Evolutionary conservation across 805 yeast genomes (phyloP).

Genomic region (Yarrowia sp.): DNA sequence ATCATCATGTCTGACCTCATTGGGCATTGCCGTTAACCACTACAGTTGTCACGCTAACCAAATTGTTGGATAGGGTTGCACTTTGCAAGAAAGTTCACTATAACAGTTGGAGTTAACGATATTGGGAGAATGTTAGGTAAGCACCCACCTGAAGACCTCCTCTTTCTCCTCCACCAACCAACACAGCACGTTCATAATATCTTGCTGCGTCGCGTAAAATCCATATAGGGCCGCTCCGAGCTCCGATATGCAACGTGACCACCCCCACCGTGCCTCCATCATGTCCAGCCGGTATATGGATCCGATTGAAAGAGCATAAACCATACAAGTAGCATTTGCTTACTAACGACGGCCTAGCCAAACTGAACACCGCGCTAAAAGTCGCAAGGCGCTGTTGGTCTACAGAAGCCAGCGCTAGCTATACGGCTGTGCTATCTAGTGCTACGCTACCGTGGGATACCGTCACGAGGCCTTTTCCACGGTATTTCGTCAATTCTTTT

Average conservation of each 20-base stretch:
- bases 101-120: not conserved
- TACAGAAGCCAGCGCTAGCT: not conserved
- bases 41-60: not conserved
- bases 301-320: not conserved
- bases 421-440: not conserved
- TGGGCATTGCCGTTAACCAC: constrained; percentile 6
- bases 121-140: too few relatives aligned
- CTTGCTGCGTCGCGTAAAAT: too few relatives aligned
- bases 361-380: not conserved
- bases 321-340: not conserved
- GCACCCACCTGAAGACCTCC: too few relatives aligned
- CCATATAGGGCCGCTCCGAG: not conserved
- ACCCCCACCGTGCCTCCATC: not conserved
- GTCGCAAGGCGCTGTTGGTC: not conserved
- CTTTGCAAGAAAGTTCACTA: not conserved
- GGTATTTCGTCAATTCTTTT: not conserved
- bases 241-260: not conserved
- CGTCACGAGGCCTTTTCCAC: too few relatives aligned
- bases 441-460: too few relatives aligned
- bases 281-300: constrained; percentile 4
- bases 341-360: not conserved
- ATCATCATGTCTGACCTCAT: not conserved
- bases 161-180: too few relatives aligned
- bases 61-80: constrained; percentile 2
- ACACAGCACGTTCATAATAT: too few relatives aligned